Evolutionary conservation across 2,329 filamentous ascomycete species (phyloP), one percentile per base, ranked within the genome.

Genomic region (Exophiala sp.): DNA sequence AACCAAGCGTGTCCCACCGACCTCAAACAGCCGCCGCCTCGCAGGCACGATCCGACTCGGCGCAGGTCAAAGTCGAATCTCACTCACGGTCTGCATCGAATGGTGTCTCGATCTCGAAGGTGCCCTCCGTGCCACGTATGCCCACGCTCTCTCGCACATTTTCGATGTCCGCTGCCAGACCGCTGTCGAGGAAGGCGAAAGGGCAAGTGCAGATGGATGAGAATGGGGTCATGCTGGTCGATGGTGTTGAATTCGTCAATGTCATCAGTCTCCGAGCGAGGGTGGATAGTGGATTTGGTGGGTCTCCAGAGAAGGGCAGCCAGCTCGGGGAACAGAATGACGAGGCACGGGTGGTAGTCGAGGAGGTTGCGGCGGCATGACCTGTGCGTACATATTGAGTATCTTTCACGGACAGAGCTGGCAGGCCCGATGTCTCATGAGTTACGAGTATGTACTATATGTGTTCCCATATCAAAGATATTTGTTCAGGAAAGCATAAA

Each of bases 241-340:
- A 87, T 18, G 57, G 57, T 6, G 57, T 59, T 2, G 57, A 59
- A 14, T 59, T 59, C 20, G 48, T 59, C 43, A 59, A 59, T 50
- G 54, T 59, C 20, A 57, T 59, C 18, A 45, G 41, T 16, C 12
- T 59, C n/a, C 53, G 54, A 18, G 57, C 57, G 11, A 46, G 57
- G 7, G 47, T 59, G 10, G 57, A 59, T 21, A 50, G 42, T 21
- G 49, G 45, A 4, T 20, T 52, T 10, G 45, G 50, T 12, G 50
- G 35, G 11, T 38, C 14, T 38, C 14, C 35, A 6, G 18, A 41
- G 4, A 43, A 20, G 41, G 12, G 24, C 24, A 29, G 24, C 24
- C 24, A 29, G 24, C 2, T 29, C 24, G 4, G 24, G 24, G 24
- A 36, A 40, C 12, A n/a, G 3, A 29, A 45, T 16, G 8, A 20